These are phyloP conservation scores for Ceratocystis diversiconidia DNA, from an alignment of 2,329 filamentous ascomycete species.

Conservation along the genomic window DNA sequence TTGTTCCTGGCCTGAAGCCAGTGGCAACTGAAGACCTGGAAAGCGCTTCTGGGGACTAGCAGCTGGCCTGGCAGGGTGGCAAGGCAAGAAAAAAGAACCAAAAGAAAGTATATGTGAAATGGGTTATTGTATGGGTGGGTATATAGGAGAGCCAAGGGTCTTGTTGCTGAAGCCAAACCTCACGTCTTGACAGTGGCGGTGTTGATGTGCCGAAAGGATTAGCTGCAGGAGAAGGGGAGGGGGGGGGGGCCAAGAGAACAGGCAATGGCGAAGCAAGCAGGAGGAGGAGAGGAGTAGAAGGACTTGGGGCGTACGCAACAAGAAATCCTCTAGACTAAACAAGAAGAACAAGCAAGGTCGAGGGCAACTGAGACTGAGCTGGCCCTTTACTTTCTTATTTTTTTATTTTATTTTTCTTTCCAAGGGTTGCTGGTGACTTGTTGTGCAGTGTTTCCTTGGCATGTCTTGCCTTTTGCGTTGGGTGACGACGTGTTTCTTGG, in stretches of 20 bases:
- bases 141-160: not conserved
- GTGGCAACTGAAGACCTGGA: not conserved
- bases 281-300: not conserved
- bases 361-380: not conserved
- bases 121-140: not conserved
- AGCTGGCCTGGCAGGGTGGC: too few species aligned
- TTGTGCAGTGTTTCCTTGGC: conserved; percentile 3
- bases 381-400: not conserved
- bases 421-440: not conserved
- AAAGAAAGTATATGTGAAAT: not conserved
- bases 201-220: conserved; percentile 4
- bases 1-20: not conserved
- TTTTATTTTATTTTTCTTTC: not conserved
- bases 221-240: not conserved
- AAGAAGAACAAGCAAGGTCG: not conserved
- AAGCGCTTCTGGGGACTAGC: too few species aligned
- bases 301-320: not conserved
- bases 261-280: not conserved
- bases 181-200: not conserved
- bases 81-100: not conserved
- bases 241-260: not conserved
- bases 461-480: conserved; percentile 7
- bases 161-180: not conserved
- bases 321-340: not conserved
- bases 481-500: conserved; percentile 3